Evolutionary conservation across 2,329 filamentous ascomycete genomes (phyloP).

Genomic region (Aspergillus awamori): DNA sequence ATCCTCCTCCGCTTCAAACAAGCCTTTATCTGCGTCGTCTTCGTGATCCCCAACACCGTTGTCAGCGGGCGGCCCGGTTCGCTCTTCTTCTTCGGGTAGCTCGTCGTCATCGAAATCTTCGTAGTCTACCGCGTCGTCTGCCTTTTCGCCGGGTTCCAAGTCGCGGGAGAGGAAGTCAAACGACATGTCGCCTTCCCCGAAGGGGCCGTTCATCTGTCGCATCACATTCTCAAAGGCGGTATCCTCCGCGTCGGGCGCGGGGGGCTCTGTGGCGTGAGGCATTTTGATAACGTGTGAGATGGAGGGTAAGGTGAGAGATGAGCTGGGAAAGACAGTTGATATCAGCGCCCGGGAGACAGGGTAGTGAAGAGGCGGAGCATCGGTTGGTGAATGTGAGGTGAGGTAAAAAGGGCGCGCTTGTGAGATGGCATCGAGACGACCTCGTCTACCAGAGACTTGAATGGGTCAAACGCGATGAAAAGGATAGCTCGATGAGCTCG

Average conservation of each 20-base stretch:
- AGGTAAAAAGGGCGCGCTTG: not conserved
- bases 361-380: not conserved
- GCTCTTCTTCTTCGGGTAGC: slow-evolving; percentile 65
- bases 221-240: slow-evolving; percentile 46
- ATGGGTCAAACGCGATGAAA: not conserved
- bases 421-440: slow-evolving; percentile 16
- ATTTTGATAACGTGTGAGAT: slow-evolving; percentile 26
- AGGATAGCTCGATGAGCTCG: not conserved
- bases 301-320: not conserved
- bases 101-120: slow-evolving; percentile 93
- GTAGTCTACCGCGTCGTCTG: slow-evolving; percentile 87
- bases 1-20: slow-evolving; percentile 43
- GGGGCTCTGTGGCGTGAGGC: slow-evolving; percentile 43
- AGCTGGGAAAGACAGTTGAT: not conserved
- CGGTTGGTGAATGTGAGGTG: not conserved
- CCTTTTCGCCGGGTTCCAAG: slow-evolving; percentile 68
- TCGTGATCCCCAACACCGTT: slow-evolving; percentile 61
- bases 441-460: slow-evolving; percentile 7
- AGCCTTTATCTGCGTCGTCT: slow-evolving; percentile 31
- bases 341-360: not conserved
- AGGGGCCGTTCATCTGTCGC: slow-evolving; percentile 45
- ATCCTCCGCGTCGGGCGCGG: slow-evolving; percentile 37
- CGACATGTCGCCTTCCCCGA: slow-evolving; percentile 33
- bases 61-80: slow-evolving; percentile 34
- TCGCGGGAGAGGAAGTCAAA: slow-evolving; percentile 47